Evolutionary conservation across 2,329 filamentous ascomycete species (phyloP).

Genomic region (Botrytis paeoniae): DNA sequence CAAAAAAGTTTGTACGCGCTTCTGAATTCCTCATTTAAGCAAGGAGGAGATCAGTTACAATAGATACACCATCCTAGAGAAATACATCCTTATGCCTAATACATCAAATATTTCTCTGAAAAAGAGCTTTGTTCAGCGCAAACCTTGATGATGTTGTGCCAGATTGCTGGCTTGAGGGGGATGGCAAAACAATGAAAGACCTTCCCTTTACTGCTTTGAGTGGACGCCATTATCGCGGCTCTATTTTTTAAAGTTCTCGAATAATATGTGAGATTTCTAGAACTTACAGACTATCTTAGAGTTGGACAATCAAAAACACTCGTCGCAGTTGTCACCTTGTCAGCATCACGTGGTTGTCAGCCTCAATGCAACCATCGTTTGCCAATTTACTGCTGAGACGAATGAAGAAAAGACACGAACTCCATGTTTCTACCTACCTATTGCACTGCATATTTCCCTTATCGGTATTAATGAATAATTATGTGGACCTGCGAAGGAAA

Average conservation of each 20-base stretch:
- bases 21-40: too few relatives aligned
- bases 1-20: too few relatives aligned
- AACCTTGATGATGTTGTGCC: too few relatives aligned
- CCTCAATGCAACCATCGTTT: background rate
- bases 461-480: rapidly evolving
- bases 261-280: background rate
- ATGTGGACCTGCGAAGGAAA: too few relatives aligned
- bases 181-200: too few relatives aligned
- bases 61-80: too few relatives aligned
- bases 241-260: background rate
- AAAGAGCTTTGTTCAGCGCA: too few relatives aligned
- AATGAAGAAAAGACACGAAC: background rate
- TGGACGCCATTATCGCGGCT: background rate
- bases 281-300: background rate
- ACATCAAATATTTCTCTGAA: rapidly evolving
- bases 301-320: background rate
- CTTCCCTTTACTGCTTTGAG: too few relatives aligned
- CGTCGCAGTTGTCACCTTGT: background rate
- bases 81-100: too few relatives aligned
- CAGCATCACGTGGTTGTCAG: background rate
- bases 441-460: rapidly evolving
- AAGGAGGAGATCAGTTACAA: too few relatives aligned
- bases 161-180: too few relatives aligned
- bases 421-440: background rate
- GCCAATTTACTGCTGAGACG: background rate